phyloP scores from a whole-genome alignment of 1,139 yeast genomes.

The Protomyces macrosporus region DNA sequence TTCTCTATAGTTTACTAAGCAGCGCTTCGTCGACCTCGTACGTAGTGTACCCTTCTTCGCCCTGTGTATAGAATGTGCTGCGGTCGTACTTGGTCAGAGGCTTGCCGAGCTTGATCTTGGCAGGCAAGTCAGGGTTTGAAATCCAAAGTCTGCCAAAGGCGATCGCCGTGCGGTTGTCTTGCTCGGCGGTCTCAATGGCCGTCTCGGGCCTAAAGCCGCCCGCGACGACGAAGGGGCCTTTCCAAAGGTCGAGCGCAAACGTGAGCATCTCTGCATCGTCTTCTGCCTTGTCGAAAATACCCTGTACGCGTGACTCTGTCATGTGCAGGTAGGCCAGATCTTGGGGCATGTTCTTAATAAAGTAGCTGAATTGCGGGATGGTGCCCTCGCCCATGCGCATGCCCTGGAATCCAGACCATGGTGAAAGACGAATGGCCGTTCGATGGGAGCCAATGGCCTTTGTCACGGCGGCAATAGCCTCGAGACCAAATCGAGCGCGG shows the following conservation, averaged over 20 bases:
- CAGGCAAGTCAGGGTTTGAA: conserved; percentile 53
- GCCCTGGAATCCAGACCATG: conserved; percentile 48
- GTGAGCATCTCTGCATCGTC: conserved; percentile 34
- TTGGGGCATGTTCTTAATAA: conserved; percentile 37
- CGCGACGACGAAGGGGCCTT: conserved; percentile 46
- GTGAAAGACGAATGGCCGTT: conserved; percentile 58
- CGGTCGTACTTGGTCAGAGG: conserved; percentile 43
- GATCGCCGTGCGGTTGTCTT: conserved; percentile 40
- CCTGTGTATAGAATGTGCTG: conserved; percentile 39
- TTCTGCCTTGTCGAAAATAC: conserved; percentile 28
- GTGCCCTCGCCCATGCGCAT: conserved; percentile 35
- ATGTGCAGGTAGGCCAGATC: conserved; percentile 50
- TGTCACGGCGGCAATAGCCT: conserved; percentile 48
- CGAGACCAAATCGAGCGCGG: conserved; percentile 54
- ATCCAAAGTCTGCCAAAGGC: conserved; percentile 47
- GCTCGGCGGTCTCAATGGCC: conserved; percentile 32
- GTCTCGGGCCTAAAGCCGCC: conserved; percentile 41
- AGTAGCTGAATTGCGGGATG: conserved; percentile 35
- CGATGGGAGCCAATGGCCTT: conserved; percentile 50
- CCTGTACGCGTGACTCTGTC: conserved; percentile 46
- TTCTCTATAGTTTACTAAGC: not conserved
- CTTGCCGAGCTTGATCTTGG: conserved; percentile 43
- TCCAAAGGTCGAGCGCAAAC: conserved; percentile 45
- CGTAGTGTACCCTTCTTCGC: conserved; percentile 30
- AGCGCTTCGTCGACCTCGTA: conserved; percentile 10